Evolutionary conservation across 441 rosid species (phyloP), one percentile per base, ranked within the genome.

Genomic region (Populus trichocarpa): DNA sequence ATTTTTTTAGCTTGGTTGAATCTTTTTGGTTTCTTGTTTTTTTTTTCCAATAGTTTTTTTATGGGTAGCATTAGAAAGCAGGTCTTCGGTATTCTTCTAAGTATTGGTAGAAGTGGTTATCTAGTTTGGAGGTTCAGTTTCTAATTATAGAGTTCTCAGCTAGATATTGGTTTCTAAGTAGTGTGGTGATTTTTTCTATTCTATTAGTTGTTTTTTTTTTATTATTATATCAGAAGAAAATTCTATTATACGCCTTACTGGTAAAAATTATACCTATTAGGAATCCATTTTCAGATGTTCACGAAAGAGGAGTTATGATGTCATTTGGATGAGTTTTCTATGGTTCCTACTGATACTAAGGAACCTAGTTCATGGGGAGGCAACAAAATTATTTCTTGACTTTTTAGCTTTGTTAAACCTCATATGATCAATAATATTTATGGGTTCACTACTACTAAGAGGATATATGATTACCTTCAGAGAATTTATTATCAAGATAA

Each of bases 401-500:
- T 38, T 63, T 23, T 25, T 5, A 69, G 10, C 6, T 65, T 12
- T 13, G 1, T 74, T 65, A 59, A 65, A 23, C 16, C 36, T 22
- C 25, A 35, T 65, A 74, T 74, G 14, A 50, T 65, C 18, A 36
- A 63, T 2, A 74, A 65, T 74, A 9, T 74, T 5, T 9, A 40
- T 16, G 25, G 25, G 3, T 23, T 33, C 57, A 7, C 6, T 12
- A 74, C 38, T 40, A 2, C 26, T 2, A 22, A 65, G 2, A 32
- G 13, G 6, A 74, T 74, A 11, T 74, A 61, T 18, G 2, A 65
- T 63, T 74, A 74, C 32, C 35, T 74, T 53, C 0, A 35, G 14
- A 3, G n/a, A 13, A 22, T 63, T 36, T 63, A 74, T 20, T 12
- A 74, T 22, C 35, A 74, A 35, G 69, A 74, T 61, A 73, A 73